Evolutionary conservation across 139 green algal genomes (phyloP), one percentile per base, ranked within the genome.

Genomic region (Spirogloea muscicola): DNA sequence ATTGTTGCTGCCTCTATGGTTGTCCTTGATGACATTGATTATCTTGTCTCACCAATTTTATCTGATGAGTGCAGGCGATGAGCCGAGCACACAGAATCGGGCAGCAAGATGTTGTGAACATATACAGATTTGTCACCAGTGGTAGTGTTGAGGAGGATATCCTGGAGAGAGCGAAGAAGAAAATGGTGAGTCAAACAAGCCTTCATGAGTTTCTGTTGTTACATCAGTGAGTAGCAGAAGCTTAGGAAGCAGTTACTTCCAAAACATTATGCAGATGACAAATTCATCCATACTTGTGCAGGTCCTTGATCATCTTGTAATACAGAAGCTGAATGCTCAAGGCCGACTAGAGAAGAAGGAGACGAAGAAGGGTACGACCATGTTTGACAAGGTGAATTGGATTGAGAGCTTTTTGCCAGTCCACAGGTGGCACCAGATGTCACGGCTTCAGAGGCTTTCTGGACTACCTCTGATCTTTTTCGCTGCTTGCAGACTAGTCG

Each of bases 251-350:
- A 55, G 21, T 55, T 55, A 21, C 21, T 31, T 21, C 46, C 21
- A 55, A 55, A 21, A 21, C 21, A 31, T 21, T 70, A 21, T 70
- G 60, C 7, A 5, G 39, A n/a, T n/a, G n/a, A n/a, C n/a, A n/a
- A n/a, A n/a, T n/a, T n/a, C n/a, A n/a, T n/a, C n/a, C n/a, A n/a
- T 57, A 55, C 5, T 67, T 70, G 31, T 7, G 31, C 65, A 74
- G 65, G 65, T 84, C 16, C 88, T 98, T 74, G 93, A 97, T 79
- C 91, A 98, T 76, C 81, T 97, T 49, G 92, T 97, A 67, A 96
- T 96, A 29, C 92, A 91, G 81, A 87, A 85, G 76, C 95, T 96
- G 88, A 93, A 96, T 84, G 93, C 92, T 36, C 84, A 58, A 31
- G 92, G 92, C 0, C 84, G 90, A 37, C 38, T 79, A 13, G 71